A percentile compares a stretch with the other conserved stretches of the same genome.
Evolutionary conservation across 768 basidiomycete genomes (phyloP).

Genomic region (Agrocybe praecox): DNA sequence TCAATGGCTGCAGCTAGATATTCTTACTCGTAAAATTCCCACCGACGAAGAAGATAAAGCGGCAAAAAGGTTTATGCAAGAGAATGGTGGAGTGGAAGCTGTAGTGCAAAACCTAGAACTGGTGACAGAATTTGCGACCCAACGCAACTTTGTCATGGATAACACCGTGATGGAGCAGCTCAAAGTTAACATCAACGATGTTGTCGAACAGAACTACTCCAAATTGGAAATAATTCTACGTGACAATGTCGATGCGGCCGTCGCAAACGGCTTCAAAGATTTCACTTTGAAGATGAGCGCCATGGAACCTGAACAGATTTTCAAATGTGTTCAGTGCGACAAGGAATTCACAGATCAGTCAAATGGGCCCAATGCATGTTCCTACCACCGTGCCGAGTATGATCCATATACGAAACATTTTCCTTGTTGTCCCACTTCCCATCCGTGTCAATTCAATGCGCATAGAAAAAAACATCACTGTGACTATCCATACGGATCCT

Average conservation of each 20-base stretch:
- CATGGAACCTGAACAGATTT: slow-evolving; percentile 36
- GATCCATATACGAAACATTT: slow-evolving; percentile 34
- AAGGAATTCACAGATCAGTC: slow-evolving; percentile 33
- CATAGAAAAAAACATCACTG: slow-evolving; percentile 42
- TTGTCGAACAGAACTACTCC: slow-evolving; percentile 30
- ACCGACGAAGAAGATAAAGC: slow-evolving; percentile 37
- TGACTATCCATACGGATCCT: slow-evolving; percentile 40
- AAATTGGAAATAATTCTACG: slow-evolving; percentile 32
- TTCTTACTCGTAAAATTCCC: slow-evolving; percentile 36
- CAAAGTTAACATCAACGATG: slow-evolving; percentile 33
- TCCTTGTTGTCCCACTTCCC: slow-evolving; percentile 35
- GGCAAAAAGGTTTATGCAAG: slow-evolving; percentile 33
- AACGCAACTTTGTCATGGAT: slow-evolving; percentile 37
- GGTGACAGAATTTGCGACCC: slow-evolving; percentile 37
- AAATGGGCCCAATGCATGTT: slow-evolving; percentile 40
- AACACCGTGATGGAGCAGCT: slow-evolving; percentile 43
- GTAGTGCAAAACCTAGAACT: slow-evolving; percentile 35
- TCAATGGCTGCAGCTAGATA: slow-evolving; percentile 39
- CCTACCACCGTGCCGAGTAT: slow-evolving; percentile 37
- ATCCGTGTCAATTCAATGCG: slow-evolving; percentile 35
- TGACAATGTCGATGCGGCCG: slow-evolving; percentile 34
- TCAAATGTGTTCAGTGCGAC: slow-evolving; percentile 41
- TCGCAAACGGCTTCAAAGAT: slow-evolving; percentile 36
- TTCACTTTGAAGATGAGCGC: slow-evolving; percentile 34
- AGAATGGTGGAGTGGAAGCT: slow-evolving; percentile 37